phyloP scores from a whole-genome alignment of 2,329 filamentous ascomycete species.

The Trichoderma atrobrunneum region DNA sequence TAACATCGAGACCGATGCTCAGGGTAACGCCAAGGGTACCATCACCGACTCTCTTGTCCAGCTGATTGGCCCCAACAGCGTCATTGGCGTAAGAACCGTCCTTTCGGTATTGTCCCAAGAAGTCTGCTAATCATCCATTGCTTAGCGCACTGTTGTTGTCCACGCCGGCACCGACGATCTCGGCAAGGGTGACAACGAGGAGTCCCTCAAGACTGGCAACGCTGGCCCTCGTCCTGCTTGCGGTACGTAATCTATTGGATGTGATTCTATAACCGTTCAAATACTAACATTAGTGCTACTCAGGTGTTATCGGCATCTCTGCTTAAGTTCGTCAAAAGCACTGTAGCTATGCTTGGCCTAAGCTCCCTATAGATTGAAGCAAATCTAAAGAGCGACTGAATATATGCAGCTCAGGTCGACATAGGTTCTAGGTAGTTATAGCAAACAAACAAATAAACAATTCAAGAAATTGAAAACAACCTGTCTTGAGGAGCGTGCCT shows the following conservation, averaged over 20 bases:
- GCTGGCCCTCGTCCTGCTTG: conserved; percentile 91
- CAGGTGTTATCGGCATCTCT: conserved; percentile 86
- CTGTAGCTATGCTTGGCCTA: conserved; percentile 2
- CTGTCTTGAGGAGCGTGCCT: background rate
- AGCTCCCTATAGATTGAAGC: background rate
- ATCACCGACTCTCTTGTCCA: conserved; percentile 81
- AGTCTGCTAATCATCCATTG: conserved; percentile 9
- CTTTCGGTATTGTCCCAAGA: background rate
- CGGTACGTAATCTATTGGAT: conserved; percentile 55
- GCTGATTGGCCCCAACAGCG: conserved; percentile 92
- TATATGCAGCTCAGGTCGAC: background rate
- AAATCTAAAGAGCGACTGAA: background rate
- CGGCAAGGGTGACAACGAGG: conserved; percentile 84
- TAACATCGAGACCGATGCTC: conserved; percentile 92
- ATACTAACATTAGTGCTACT: conserved; percentile 20
- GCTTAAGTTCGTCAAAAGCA: conserved; percentile 48
- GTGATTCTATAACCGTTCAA: background rate
- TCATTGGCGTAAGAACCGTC: conserved; percentile 71
- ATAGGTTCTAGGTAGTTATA: background rate
- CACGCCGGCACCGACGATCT: conserved; percentile 97
- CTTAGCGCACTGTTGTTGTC: conserved; percentile 86
- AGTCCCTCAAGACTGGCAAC: conserved; percentile 98
- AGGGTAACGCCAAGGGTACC: conserved; percentile 85
- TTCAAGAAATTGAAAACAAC: background rate
- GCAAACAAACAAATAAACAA: background rate